Percentiles rank a stretch among this genome's conserved stretches.
Conservation (phyloP, 495 filamentous ascomycete species). For the Penicillium steckii region DNA sequence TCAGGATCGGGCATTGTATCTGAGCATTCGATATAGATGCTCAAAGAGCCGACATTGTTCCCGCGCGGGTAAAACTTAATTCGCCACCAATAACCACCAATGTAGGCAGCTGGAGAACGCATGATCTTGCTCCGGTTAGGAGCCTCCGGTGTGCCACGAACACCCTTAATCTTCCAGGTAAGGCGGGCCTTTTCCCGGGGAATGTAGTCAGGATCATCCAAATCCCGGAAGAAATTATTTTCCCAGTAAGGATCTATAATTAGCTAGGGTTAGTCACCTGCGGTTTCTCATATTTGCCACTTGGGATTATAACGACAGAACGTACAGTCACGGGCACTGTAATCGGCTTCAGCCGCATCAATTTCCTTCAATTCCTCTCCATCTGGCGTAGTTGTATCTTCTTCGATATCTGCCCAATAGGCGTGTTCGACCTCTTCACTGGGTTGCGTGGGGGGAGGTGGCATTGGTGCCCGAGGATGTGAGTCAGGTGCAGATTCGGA, state of each 20-base stretch:
- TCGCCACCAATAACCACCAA: conserved; percentile 66
- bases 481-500: conserved; percentile 3
- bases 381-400: conserved; percentile 58
- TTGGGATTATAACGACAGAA: conserved; percentile 8
- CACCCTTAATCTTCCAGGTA: conserved; percentile 58
- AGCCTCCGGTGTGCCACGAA: conserved; percentile 60
- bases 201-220: conserved; percentile 60
- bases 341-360: conserved; percentile 44
- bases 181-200: conserved; percentile 54
- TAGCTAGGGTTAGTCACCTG: conserved; percentile 4
- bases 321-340: conserved; percentile 56
- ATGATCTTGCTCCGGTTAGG: conserved; percentile 60
- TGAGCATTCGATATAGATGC: conserved; percentile 64
- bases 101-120: conserved; percentile 55
- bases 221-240: conserved; percentile 51
- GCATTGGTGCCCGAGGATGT: conserved; percentile 7
- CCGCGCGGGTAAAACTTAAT: conserved; percentile 70
- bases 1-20: conserved; percentile 40
- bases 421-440: conserved; percentile 40
- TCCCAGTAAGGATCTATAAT: conserved; percentile 56
- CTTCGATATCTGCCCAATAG: conserved; percentile 49
- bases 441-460: conserved; percentile 3
- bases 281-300: background rate
- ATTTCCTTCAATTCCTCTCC: conserved; percentile 62
- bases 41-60: conserved; percentile 60